Base-by-base conservation (phyloP, 2,329 filamentous ascomycete genomes). In the Fusarium praegraminearum region DNA sequence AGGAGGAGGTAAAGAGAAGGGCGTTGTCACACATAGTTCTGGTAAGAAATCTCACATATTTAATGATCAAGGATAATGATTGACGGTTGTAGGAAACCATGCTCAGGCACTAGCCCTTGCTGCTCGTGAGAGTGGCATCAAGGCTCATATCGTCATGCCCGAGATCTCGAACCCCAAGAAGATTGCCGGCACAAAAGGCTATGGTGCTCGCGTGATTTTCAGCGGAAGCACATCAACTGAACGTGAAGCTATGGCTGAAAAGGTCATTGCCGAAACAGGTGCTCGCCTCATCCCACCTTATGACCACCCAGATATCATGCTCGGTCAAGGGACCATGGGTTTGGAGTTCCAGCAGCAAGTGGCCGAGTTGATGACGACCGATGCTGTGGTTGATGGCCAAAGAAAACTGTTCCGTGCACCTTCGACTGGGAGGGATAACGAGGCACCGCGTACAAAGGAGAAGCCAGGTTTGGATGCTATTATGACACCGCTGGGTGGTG, bases 141-240 rank as follows among this genome's bases (percentile, higher is more conserved):
- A 91, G 13, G 93, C 93, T 0, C 89, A 95, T 82, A 94, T 98
- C 76, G 90, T 98, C 62, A 98, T 98, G 95, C 95, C 95, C 0
- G 79, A 81, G n/a, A 96, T 96, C 76, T 91, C 90, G 59, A 91
- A 92, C 0, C 87, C 92, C n/a, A 90, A 90, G 67, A 98, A 98
- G 80, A 93, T 98, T 67, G 90, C 91, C 5, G 94, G 91, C 1
- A 97, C 95, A 0, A 83, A 85, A 71, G 86, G 89, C 8, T 93
- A 97, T 79, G 93, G 93, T 66, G 92, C 93, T 7, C 84, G 85
- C 41, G 87, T 98, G 33, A 84, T 93, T 59, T 97, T 97, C 83
- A 93, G 89, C 76, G 95, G 95, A 18, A 90, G 89, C 61, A 97
- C 94, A 3, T 88, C 87, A 41, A 82, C 86, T 6, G 95, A 98